Evolutionary conservation across 441 rosid genomes (phyloP).

Genomic region (Pelargonium citronellum): DNA sequence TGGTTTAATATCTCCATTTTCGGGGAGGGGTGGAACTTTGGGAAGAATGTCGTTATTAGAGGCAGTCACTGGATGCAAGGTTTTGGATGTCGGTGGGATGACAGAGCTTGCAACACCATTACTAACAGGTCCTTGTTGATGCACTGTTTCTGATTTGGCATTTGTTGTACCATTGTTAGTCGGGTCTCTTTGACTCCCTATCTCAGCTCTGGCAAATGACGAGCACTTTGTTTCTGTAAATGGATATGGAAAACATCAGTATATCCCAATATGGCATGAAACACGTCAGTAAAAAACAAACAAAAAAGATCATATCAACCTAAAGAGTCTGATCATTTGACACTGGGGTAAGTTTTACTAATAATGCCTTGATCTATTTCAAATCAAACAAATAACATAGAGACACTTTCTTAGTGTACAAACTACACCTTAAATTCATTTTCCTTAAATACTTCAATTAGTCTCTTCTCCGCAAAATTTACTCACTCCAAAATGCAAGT

Average conservation of each 20-base stretch:
- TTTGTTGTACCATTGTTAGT: conserved; percentile 33
- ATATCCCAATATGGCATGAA: conserved; percentile 13
- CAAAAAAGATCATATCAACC: background rate
- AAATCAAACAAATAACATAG: too few relatives aligned
- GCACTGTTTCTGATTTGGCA: conserved; percentile 40
- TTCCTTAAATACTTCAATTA: too few relatives aligned
- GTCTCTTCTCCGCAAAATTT: too few relatives aligned
- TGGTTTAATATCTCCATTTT: conserved; percentile 43
- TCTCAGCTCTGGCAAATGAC: conserved; percentile 54
- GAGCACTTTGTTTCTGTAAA: conserved; percentile 58
- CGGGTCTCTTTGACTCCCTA: conserved; percentile 36
- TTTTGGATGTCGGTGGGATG: conserved; percentile 28
- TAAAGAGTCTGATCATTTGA: too few relatives aligned
- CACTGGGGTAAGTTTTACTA: too few relatives aligned
- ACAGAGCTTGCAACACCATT: conserved; percentile 39
- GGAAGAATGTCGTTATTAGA: conserved; percentile 26
- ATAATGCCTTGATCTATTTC: too few relatives aligned
- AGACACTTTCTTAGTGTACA: too few relatives aligned
- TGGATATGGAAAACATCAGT: conserved; percentile 14
- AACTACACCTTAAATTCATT: too few relatives aligned
- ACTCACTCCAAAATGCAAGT: too few relatives aligned
- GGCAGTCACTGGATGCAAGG: conserved; percentile 28
- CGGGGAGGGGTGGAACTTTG: conserved; percentile 34
- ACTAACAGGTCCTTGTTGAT: conserved; percentile 33
- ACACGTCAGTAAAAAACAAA: conserved; percentile 6